phyloP scores from a whole-genome alignment of 768 basidiomycete species.

The Kondoa subrosea region DNA sequence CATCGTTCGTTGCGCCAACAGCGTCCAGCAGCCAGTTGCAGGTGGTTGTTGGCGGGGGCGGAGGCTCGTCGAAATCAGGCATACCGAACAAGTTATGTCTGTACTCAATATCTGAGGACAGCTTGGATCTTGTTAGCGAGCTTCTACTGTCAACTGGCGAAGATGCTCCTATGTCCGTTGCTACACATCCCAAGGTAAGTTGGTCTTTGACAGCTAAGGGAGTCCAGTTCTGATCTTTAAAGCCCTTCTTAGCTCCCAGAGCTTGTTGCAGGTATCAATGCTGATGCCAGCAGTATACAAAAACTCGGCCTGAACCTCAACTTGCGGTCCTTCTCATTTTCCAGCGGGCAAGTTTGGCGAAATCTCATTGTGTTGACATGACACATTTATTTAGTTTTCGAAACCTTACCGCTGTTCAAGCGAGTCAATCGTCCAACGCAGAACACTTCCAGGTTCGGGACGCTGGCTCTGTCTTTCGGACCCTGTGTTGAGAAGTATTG shows the following conservation, averaged over 20 bases:
- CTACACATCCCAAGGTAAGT: not conserved
- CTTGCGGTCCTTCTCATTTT: too few species aligned
- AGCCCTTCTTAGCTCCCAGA: too few species aligned
- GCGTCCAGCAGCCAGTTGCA: not conserved
- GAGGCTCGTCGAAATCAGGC: not conserved
- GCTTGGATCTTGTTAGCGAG: not conserved
- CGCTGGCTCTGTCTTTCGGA: too few species aligned
- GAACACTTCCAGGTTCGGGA: too few species aligned
- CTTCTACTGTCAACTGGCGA: not conserved
- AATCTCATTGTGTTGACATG: too few species aligned
- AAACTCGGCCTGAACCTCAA: not conserved
- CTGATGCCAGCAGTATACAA: not conserved
- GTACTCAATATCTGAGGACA: not conserved
- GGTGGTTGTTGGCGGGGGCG: not conserved
- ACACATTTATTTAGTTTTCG: too few species aligned
- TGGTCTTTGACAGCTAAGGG: not conserved
- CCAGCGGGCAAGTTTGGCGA: too few species aligned
- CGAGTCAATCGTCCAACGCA: too few species aligned
- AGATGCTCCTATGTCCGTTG: not conserved
- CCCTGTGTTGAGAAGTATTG: too few species aligned
- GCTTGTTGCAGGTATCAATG: not conserved
- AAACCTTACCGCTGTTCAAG: too few species aligned
- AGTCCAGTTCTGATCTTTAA: too few species aligned
- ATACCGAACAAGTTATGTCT: not conserved
- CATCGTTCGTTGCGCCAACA: not conserved